Conservation (phyloP, 139 green algal genomes). For the Coelastrella sp. region DNA sequence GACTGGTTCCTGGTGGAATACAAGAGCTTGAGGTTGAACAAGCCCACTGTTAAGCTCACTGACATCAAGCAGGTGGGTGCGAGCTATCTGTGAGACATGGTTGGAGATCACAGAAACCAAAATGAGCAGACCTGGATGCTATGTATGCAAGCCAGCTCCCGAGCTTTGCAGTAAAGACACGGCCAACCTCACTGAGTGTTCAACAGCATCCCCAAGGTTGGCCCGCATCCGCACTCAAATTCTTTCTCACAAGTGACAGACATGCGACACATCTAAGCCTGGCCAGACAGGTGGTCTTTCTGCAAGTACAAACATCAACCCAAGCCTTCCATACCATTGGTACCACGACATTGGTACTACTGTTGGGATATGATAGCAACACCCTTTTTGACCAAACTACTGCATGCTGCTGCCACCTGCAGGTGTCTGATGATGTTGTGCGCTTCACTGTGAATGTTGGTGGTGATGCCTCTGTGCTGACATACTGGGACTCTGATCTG, state of each 20-base stretch:
- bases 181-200: background rate
- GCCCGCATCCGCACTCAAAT: no score
- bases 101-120: no score
- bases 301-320: no score
- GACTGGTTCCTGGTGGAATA: constrained; percentile 41
- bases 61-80: constrained; percentile 27
- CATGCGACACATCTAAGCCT: no score
- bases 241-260: no score
- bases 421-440: background rate
- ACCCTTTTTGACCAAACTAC: no score
- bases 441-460: constrained; percentile 10
- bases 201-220: background rate
- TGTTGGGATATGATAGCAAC: no score
- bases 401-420: background rate
- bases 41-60: constrained; percentile 1
- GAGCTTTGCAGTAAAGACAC: background rate
- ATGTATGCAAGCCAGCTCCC: background rate
- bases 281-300: no score
- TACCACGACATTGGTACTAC: no score
- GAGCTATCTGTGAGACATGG: background rate
- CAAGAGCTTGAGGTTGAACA: constrained; percentile 27
- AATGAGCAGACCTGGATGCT: no score
- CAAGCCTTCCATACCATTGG: no score
- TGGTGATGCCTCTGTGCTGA: constrained; percentile 16
- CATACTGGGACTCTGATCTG: constrained; percentile 20